phyloP scores from a whole-genome alignment of 78 protist species.

The Cyanophora paradoxa region DNA sequence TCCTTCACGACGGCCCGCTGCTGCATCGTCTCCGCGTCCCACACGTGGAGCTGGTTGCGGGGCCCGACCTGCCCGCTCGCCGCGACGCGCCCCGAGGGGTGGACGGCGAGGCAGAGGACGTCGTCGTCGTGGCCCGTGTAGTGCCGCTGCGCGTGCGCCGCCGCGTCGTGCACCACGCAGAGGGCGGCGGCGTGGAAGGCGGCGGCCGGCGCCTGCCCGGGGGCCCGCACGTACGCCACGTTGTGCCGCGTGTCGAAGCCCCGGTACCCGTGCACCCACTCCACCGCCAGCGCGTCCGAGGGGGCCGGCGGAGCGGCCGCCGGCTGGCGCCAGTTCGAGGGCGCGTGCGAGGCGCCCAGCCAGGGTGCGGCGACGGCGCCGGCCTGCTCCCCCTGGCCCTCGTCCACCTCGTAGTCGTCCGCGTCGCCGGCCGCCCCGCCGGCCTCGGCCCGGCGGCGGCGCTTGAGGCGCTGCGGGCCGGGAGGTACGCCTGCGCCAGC shows the following conservation, averaged over 20 bases:
- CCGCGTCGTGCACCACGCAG: conserved; percentile 22
- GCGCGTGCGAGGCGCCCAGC: too few species aligned
- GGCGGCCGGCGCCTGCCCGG: conserved; percentile 1
- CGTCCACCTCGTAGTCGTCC: too few species aligned
- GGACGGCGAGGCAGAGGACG: conserved; percentile 28
- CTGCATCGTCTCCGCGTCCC: conserved; percentile 13
- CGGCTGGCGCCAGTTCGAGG: background rate
- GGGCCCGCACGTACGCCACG: background rate
- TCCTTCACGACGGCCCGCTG: too few species aligned
- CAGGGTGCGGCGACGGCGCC: too few species aligned
- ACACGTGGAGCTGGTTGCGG: conserved; percentile 3
- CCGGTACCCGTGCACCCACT: conserved; percentile 35
- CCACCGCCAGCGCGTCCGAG: background rate
- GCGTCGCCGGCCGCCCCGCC: too few species aligned
- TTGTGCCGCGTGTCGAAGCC: conserved; percentile 22
- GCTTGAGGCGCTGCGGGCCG: too few species aligned
- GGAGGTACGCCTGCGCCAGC: too few species aligned
- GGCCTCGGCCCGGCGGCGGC: too few species aligned
- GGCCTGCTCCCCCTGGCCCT: too few species aligned
- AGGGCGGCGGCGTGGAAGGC: conserved; percentile 37
- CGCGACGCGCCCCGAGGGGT: background rate
- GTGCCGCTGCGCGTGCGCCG: conserved; percentile 27
- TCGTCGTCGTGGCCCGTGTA: conserved; percentile 59
- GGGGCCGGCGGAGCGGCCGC: background rate
- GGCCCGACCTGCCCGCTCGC: conserved; percentile 24